Evolutionary conservation across 1,284 basidiomycete genomes (phyloP).

Genomic region (Pulchroboletus neoregius): DNA sequence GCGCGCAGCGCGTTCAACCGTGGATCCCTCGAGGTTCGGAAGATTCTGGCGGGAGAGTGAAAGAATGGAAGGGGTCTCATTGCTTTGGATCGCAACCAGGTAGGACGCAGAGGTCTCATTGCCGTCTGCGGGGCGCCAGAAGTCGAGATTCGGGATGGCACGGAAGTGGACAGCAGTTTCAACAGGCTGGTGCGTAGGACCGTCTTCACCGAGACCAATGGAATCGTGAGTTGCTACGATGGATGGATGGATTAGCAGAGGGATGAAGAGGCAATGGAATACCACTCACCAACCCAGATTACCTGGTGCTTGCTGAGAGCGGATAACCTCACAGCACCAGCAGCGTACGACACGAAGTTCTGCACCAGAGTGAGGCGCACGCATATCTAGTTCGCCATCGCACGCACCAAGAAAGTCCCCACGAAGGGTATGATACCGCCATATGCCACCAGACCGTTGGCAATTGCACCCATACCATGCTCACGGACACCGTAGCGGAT

Average conservation of each 20-base stretch:
- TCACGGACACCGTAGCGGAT: slow-evolving; percentile 97
- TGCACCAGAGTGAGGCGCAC: slow-evolving; percentile 30
- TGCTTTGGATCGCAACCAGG: slow-evolving; percentile 71
- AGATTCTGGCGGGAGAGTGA: slow-evolving; percentile 91
- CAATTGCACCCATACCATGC: slow-evolving; percentile 95
- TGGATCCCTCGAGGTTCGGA: slow-evolving; percentile 86
- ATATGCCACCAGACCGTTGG: slow-evolving; percentile 86
- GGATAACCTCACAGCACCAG: slow-evolving; percentile 87
- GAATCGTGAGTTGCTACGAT: slow-evolving; percentile 78
- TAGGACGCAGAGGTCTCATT: slow-evolving; percentile 94
- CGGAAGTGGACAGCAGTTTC: slow-evolving; percentile 87
- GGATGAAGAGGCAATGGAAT: background rate
- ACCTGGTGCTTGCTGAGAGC: slow-evolving; percentile 88
- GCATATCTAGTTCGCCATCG: background rate
- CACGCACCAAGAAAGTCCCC: slow-evolving; percentile 78
- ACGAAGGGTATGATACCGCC: slow-evolving; percentile 83
- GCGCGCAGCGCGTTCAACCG: slow-evolving; percentile 78
- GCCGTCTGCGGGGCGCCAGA: slow-evolving; percentile 92
- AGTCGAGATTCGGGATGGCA: slow-evolving; percentile 85
- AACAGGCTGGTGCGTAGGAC: slow-evolving; percentile 93
- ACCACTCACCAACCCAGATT: slow-evolving; percentile 80
- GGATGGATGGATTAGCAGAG: background rate
- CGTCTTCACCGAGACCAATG: slow-evolving; percentile 92
- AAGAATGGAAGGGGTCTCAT: slow-evolving; percentile 79
- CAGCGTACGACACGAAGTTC: slow-evolving; percentile 95